Evolutionary conservation across 75 land plant genomes (phyloP), one percentile per base, ranked within the genome.

Genomic region (Azolla pinnata): DNA sequence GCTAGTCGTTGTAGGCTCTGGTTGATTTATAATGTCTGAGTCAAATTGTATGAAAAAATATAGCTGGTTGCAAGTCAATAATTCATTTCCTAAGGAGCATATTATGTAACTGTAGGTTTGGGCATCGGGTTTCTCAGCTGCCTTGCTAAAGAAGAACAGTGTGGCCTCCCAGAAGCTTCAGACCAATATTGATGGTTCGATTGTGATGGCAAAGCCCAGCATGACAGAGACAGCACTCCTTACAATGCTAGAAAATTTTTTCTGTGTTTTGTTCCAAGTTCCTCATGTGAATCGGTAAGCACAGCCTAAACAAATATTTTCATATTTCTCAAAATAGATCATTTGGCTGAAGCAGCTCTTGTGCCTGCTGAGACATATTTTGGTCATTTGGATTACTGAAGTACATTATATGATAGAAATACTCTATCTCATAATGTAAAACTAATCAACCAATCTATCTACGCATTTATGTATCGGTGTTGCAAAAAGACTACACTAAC

Each of bases 91-190:
- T 35, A n/a, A n/a, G n/a, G 40, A 12, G 40, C 5, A 35, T 35
- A 35, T 35, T 5, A 35, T 12, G 5, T 12, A 5, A 5, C 40
- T 35, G 12, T 53, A 87, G 93, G 86, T 88, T 25, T 92, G 97
- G 97, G 97, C 95, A 21, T 84, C 89, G 31, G 97, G 97, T 30
- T 92, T 92, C 72, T 68, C 75, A 59, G 84, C 89, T 59, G 89
- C 97, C 1, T 44, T 92, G 33, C 46, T 88, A 54, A 88, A 78
- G 67, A 92, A 82, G 61, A 74, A 71, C 38, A 85, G 79, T 56
- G 68, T 69, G 32, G 21, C 30, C 8, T 24, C 35, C 25, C 52
- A 60, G 30, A 50, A 17, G 55, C 34, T 32, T 21, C 46, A 47
- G 45, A 5, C 19, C 0, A 61, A 35, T 31, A 5, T 8, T 8